Percentiles rank a stretch among this genome's conserved stretches.
These are phyloP conservation scores for Rhizophora mangle DNA, from an alignment of 345 rosid genomes.

Conservation along the genomic window DNA sequence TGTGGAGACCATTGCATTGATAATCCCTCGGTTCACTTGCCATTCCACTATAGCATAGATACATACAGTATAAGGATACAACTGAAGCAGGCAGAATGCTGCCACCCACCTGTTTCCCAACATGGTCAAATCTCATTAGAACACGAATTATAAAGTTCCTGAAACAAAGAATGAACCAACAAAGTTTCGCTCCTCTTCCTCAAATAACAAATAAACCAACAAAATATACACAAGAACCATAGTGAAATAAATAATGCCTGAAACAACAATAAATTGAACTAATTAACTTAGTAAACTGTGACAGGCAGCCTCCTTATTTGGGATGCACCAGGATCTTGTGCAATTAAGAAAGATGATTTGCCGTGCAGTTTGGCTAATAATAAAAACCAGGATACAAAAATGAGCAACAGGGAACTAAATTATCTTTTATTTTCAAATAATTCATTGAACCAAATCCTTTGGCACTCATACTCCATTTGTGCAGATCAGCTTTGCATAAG, in stretches of 20 bases:
- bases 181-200: neutral
- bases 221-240: too few species aligned
- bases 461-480: too few species aligned
- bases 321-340: neutral
- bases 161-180: neutral
- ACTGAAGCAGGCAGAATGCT: slow-evolving; percentile 97
- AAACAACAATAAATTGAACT: too few species aligned
- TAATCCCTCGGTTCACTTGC: slow-evolving; percentile 95
- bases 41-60: slow-evolving; percentile 95
- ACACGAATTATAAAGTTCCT: neutral
- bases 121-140: slow-evolving; percentile 10
- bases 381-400: neutral
- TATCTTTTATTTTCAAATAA: too few species aligned
- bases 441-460: too few species aligned
- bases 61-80: slow-evolving; percentile 86
- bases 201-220: too few species aligned
- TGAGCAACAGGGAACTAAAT: neutral
- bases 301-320: neutral
- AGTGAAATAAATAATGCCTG: too few species aligned
- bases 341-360: neutral
- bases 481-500: neutral
- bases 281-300: too few species aligned
- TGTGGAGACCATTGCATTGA: slow-evolving; percentile 93
- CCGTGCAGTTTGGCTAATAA: neutral
- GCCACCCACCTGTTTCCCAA: slow-evolving; percentile 64